Evolutionary conservation across 257 asterid species (phyloP).

Genomic region (Primulina tabacum): DNA sequence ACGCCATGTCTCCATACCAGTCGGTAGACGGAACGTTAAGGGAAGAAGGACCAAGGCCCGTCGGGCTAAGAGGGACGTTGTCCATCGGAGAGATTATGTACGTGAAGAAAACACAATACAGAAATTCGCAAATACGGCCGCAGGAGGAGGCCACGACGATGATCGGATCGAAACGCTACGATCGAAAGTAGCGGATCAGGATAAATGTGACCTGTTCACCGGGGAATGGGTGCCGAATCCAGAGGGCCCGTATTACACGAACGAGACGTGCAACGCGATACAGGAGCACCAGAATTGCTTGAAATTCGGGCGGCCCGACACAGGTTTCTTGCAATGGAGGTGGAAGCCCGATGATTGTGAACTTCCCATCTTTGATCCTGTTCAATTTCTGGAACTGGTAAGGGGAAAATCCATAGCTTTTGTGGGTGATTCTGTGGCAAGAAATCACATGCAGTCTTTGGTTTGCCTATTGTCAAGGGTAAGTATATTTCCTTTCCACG

Average conservation of each 20-base stretch:
- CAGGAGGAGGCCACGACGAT: no score
- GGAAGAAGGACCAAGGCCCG: background rate
- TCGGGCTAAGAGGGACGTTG: background rate
- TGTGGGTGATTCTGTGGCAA: background rate
- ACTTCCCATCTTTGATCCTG: conserved; percentile 10
- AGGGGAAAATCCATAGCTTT: conserved; percentile 19
- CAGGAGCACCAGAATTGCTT: conserved; percentile 17
- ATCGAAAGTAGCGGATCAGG: background rate
- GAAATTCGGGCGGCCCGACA: conserved; percentile 18
- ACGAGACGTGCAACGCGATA: conserved; percentile 14
- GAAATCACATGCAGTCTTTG: background rate
- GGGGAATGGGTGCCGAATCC: conserved; percentile 19
- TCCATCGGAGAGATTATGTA: background rate
- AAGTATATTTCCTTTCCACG: background rate
- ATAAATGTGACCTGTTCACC: conserved; percentile 4
- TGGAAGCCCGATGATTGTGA: conserved; percentile 22
- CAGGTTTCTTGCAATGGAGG: conserved; percentile 3
- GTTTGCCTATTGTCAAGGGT: conserved; percentile 13
- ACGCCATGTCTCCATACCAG: background rate
- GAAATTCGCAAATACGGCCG: no score
- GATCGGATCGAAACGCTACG: background rate
- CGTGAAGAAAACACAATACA: no score
- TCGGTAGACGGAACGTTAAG: background rate
- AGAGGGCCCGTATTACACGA: conserved; percentile 13
- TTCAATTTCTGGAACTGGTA: conserved; percentile 12